Base-by-base conservation (phyloP, 176 grass and related monocot species). In the Melocanna baccifera region DNA sequence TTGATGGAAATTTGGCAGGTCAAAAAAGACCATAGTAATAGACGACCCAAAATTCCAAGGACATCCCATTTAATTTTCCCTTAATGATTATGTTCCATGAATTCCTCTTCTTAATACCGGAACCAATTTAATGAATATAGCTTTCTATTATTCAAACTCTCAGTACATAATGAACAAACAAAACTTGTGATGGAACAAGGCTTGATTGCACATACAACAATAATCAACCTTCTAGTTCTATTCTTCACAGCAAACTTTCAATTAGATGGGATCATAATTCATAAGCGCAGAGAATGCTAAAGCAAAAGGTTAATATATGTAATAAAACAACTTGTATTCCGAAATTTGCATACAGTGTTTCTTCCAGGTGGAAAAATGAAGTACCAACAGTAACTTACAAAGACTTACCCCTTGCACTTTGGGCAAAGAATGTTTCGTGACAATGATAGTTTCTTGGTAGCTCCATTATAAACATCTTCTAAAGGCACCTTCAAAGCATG, bases 341-440 rank as follows among this genome's bases (percentile, higher is more conserved):
- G 58, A 69, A 62, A 36, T 43, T 32, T 62, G 55, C 81, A 82
- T 11, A 61, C 23, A 59, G 57, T 61, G 6, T 26, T 40, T 74
- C 41, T 23, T 81, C n/a, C 25, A 63, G 8, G 4, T 50, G 13
- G 4, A 6, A 37, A 69, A 69, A 45, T 40, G 12, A 77, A 73
- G 14, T 53, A 28, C n/a, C 15, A 23, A 19, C 61, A 63, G 41
- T 56, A 82, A 79, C 46, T 16, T 22, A 14, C 8, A 56, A 69
- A 81, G 36, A 59, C 83, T 85, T 92, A 95, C 93, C 90, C 90
- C 77, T 87, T 92, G 88, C 93, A 96, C 61, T 92, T 96, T 61
- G 62, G 81, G 62, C 93, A 96, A 19, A 92, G 56, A 32, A 92
- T 88, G 71, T 92, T 96, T 71, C 83, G 82, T 83, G 88, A 91